Evolutionary conservation across 331 rosid genomes (phyloP), one percentile per base, ranked within the genome.

Genomic region (Pyracantha coccinea): DNA sequence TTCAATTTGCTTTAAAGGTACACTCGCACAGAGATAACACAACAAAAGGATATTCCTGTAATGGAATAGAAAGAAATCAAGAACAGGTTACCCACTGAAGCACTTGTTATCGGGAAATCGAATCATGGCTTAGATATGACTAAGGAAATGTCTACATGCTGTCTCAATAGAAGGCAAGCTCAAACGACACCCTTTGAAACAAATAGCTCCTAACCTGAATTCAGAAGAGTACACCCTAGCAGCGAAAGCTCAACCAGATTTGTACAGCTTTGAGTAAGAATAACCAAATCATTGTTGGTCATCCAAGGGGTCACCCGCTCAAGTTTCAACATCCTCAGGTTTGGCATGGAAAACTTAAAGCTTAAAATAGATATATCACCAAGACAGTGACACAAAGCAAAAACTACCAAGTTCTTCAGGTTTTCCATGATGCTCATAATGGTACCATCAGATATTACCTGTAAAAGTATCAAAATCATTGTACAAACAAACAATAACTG

Each of bases 221-320:
- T 79, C 74, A 92, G 91, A 79, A 69, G 87, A 24, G 72, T 80
- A 77, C 97, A 92, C 54, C 93, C 97, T 38, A 84, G 77, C 73
- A 92, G 79, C 17, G 96, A 90, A 86, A 92, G 91, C 82, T 90
- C 91, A 76, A 80, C 82, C 80, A 92, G 83, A 79, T 87, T 85
- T 74, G 65, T 77, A 76, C 87, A 90, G 84, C 77, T 90, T 76
- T 78, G 86, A 58, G 88, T 76, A 54, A 92, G 81, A 81, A 90
- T 75, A 77, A 78, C 64, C 83, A 92, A 85, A 76, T 90, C 90
- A 61, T 69, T 79, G 82, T 90, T 92, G 77, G 84, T 90, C 88
- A 92, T 81, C 97, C 97, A 92, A 50, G 92, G 93, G 80, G 89
- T 80, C 68, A 90, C 93, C 72, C 96, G 85, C 81, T 88, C 80